Evolutionary conservation across 202 grass and related monocot genomes (phyloP), one percentile per base, ranked within the genome.

Genomic region (Carex arenaria): DNA sequence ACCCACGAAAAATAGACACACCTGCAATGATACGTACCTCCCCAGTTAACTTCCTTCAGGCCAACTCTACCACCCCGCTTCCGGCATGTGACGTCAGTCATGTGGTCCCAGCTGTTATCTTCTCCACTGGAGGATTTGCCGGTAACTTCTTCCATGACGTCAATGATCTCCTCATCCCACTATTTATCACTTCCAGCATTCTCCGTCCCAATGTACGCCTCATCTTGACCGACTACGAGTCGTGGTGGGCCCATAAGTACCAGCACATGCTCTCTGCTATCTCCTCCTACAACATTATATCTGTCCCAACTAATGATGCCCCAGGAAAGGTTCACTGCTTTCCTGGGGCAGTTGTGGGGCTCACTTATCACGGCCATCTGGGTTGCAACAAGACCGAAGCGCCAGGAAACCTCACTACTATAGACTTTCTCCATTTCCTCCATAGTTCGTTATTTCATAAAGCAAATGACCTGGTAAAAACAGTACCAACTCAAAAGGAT

Each of bases 81-180:
- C 82, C 67, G 5, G 11, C 1, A 4, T 93, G 91, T 57, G 80
- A 83, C 17, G 75, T 65, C 0, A 76, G 13, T 11, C 87, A 91
- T 30, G 31, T 23, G 17, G 82, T 90, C 59, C 89, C 89, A 0
- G 86, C 86, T 0, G 40, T 93, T 26, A 32, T 93, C 62, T 91
- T 97, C 62, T 91, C 94, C 18, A 91, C 79, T 4, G 87, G 84
- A 0, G 80, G 88, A 69, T 89, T 86, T 43, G 63, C 78, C 0
- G 84, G 88, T 13, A 89, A 97, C 73, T 80, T 87, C 84, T 93
- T 89, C 68, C 94, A 97, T 45, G 60, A 71, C 42, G 64, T 93
- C 20, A 85, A 64, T 11, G 87, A 91, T 63, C 18, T 97, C 18
- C n/a, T 97, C 8, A 23, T 93, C 15, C 94, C 91, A 0, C 79